Evolutionary conservation across 2,329 filamentous ascomycete genomes (phyloP), one percentile per base, ranked within the genome.

Genomic region (Ophiostoma piceae): DNA sequence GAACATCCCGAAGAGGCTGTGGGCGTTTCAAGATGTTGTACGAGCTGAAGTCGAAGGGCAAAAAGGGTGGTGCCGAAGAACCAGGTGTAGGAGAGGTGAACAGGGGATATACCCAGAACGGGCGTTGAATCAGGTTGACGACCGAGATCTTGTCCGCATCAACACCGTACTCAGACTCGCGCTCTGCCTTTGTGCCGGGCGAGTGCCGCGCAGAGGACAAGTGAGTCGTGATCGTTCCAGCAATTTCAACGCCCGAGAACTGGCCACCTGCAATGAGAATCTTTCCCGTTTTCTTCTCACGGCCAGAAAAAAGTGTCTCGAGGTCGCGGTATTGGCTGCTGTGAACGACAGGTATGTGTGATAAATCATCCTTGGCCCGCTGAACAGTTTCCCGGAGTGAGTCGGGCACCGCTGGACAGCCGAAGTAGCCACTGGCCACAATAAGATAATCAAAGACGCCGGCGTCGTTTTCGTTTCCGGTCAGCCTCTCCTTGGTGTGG

Each of bases 171-270:
- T 39, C 35, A 2, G 62, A 11, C 9, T 83, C 78, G 0, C 77
- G 69, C 4, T 87, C 78, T 0, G 74, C 1, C n/a, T 43, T 81
- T 4, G 64, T 35, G 11, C 57, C 68, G 0, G 88, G 85, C 0
- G 85, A 84, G 76, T 90, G 81, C 14, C 79, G 78, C 2, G 84
- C 84, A 6, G 87, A 87, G 0, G 91, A 94, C 1, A 94, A 78
- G 72, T 93, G 87, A 4, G 87, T 83, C 12, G 90, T 91, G 67
- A 94, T 85, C 1, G 88, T 88, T 11, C 87, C 88, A 0, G 91
- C 89, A 67, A 90, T 89, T 79, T 96, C 92, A 5, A 91, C 86
- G 0, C 91, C 92, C 1, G 91, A 94, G 84, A 95, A 93, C 74
- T 93, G 91, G 0, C 91, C 92, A 0, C 92, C 92, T 0, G 93